Evolutionary conservation across 164 flowering plant species (phyloP).

Genomic region (Houttuynia cordata): DNA sequence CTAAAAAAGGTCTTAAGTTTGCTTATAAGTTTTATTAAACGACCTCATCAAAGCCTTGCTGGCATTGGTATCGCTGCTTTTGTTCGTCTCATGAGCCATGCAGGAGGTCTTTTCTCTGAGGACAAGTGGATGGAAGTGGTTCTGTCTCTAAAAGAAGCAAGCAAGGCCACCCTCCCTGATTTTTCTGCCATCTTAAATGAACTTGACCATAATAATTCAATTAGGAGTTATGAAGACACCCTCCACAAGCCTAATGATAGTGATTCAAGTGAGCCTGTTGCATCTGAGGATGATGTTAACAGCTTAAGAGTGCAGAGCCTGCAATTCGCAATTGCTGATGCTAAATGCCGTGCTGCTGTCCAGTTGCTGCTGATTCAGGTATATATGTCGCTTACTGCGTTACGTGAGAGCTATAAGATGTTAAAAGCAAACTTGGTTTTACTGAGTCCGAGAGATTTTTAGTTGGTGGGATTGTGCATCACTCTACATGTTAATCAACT

Average conservation of each 20-base stretch:
- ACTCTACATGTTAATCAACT: too few species aligned
- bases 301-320: constrained; percentile 32
- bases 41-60: constrained; percentile 98
- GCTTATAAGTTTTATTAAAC: constrained; percentile 77
- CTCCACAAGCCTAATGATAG: constrained; percentile 18
- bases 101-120: constrained; percentile 80
- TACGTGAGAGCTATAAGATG: too few species aligned
- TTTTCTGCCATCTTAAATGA: constrained; percentile 35
- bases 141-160: constrained; percentile 68
- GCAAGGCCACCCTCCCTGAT: constrained; percentile 79
- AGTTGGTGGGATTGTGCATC: too few species aligned
- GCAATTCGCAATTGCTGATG: constrained; percentile 61
- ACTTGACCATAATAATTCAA: constrained; percentile 21
- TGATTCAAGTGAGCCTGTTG: constrained; percentile 27
- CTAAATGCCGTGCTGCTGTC: constrained; percentile 86
- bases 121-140: constrained; percentile 96
- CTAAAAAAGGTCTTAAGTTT: constrained; percentile 64
- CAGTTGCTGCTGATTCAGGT: constrained; percentile 94
- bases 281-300: constrained; percentile 40
- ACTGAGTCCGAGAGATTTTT: too few species aligned
- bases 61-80: constrained; percentile 97
- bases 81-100: constrained; percentile 92
- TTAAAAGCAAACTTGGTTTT: too few species aligned
- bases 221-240: constrained; percentile 22
- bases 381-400: neutral